Conservation (phyloP, 2,329 filamentous ascomycete species). For the Penicillium sp. region DNA sequence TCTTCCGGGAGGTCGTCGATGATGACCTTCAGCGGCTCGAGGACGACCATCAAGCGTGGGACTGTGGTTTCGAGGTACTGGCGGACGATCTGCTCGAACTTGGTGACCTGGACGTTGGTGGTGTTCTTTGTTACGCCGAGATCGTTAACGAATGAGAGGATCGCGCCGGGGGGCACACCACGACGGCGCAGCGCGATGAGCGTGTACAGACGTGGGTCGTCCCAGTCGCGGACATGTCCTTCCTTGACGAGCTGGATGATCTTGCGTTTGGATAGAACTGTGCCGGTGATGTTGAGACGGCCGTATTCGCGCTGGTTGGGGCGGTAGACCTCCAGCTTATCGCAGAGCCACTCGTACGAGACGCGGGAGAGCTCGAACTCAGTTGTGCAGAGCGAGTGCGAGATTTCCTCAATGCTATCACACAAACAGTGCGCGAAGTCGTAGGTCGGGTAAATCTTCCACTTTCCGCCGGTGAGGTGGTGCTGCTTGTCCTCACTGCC, state of each 20-base stretch:
- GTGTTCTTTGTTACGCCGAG: constrained; percentile 78
- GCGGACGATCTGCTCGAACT: constrained; percentile 78
- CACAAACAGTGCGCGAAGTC: constrained; percentile 59
- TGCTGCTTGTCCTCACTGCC: constrained; percentile 44
- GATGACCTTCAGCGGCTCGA: constrained; percentile 73
- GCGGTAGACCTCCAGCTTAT: constrained; percentile 70
- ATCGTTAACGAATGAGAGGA: constrained; percentile 82
- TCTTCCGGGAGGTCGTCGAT: constrained; percentile 70
- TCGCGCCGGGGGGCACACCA: constrained; percentile 77
- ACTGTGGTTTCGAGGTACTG: constrained; percentile 81
- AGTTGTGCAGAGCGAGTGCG: constrained; percentile 84
- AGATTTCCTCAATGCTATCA: constrained; percentile 85
- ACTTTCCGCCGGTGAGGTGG: constrained; percentile 64
- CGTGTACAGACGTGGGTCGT: constrained; percentile 83
- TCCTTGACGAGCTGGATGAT: constrained; percentile 70
- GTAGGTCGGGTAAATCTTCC: constrained; percentile 92
- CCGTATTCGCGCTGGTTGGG: constrained; percentile 90
- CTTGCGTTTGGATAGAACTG: constrained; percentile 77
- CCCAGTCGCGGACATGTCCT: constrained; percentile 74
- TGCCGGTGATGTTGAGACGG: constrained; percentile 70
- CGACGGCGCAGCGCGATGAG: constrained; percentile 73
- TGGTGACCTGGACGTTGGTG: constrained; percentile 67
- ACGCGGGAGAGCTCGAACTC: constrained; percentile 79
- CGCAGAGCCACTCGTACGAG: constrained; percentile 85
- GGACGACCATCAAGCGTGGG: constrained; percentile 77